A percentile compares a stretch with the other conserved stretches of the same genome.
Conservation (phyloP, 83 land plant species). For the Thuja plicata region DNA sequence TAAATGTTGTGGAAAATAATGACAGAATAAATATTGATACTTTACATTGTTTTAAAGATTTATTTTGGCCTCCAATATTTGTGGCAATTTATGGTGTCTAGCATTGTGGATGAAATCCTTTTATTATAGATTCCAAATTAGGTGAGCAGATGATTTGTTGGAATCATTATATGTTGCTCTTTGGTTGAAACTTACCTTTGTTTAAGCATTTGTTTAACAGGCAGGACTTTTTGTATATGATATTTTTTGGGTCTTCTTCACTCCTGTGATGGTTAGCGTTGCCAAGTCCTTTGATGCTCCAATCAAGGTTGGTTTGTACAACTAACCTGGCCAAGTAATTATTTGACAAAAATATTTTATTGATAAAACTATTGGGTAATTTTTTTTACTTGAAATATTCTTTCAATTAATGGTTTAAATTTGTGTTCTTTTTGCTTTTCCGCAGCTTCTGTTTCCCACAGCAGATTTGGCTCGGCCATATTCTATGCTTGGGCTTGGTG, state of each 20-base stretch:
- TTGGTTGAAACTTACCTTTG: background rate
- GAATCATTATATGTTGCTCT: background rate
- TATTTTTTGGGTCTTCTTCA: constrained; percentile 98
- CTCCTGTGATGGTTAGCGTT: constrained; percentile 99
- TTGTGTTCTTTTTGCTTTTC: constrained; percentile 14
- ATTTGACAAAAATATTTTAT: background rate
- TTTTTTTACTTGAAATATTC: background rate
- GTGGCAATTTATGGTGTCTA: background rate
- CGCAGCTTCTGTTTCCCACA: constrained; percentile 96
- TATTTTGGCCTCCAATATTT: background rate
- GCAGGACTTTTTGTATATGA: constrained; percentile 96
- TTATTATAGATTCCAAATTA: background rate
- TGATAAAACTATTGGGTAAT: background rate
- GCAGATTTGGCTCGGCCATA: constrained; percentile 69
- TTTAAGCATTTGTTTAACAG: constrained; percentile 37
- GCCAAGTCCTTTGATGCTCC: constrained; percentile 99
- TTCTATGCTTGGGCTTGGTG: constrained; percentile 99
- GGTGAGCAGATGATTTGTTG: background rate
- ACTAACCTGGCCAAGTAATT: background rate
- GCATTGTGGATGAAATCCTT: background rate
- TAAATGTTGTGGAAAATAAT: background rate
- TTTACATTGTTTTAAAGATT: background rate
- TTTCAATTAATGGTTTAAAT: background rate
- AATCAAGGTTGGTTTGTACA: constrained; percentile 78
- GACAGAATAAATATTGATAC: background rate